Conservation (phyloP, 176 grass and related monocot species). For the Oryza punctata region DNA sequence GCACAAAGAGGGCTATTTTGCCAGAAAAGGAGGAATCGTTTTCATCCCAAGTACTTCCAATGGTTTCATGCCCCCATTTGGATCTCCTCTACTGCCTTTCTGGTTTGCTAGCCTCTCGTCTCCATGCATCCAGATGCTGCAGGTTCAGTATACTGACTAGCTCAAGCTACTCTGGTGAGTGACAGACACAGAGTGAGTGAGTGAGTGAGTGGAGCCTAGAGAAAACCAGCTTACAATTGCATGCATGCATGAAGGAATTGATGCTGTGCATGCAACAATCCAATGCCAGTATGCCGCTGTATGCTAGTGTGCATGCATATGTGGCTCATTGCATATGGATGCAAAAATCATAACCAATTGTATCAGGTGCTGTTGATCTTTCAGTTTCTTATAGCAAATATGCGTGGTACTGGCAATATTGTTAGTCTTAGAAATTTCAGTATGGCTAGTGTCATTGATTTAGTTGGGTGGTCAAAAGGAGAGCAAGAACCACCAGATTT, state of each 20-base stretch:
- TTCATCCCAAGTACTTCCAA: conserved; percentile 32
- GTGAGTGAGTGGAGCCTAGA: neutral
- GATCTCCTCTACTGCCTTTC: conserved; percentile 20
- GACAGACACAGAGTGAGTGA: no score
- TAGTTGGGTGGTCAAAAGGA: conserved; percentile 37
- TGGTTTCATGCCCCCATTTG: conserved; percentile 35
- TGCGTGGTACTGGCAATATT: neutral
- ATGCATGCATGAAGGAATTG: neutral
- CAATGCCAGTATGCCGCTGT: neutral
- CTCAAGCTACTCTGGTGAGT: no score
- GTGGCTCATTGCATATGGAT: neutral
- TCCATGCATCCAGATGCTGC: no score
- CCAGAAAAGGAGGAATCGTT: conserved; percentile 31
- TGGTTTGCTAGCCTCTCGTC: neutral
- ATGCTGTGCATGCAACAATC: neutral
- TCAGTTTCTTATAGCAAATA: neutral
- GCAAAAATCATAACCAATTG: neutral
- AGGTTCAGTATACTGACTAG: no score
- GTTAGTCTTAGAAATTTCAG: neutral
- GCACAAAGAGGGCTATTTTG: conserved; percentile 32
- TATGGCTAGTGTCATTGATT: neutral
- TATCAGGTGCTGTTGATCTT: neutral
- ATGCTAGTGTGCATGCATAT: conserved; percentile 5
- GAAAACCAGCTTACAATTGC: conserved; percentile 25
- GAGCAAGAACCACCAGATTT: conserved; percentile 6